Evolutionary conservation across 192 early-diverging fungal genomes (phyloP), one percentile per base, ranked within the genome.

Genomic region (Backusella mclennaniae): DNA sequence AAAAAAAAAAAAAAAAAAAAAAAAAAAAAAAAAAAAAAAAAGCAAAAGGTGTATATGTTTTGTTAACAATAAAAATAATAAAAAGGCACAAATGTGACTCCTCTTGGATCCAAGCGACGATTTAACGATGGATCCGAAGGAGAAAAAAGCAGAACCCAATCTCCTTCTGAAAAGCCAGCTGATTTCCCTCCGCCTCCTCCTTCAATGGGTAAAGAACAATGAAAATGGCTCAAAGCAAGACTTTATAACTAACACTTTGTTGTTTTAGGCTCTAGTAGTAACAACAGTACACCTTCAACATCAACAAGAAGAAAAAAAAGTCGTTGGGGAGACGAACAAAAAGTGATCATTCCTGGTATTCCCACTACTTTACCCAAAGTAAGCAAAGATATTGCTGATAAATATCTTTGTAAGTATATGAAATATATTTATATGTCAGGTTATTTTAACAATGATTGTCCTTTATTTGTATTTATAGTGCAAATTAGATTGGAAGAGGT

Each of bases 401-500:
- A 84, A 46, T 96, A 92, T 85, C 76, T 92, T 35, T 87, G 89
- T 90, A 83, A 86, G 81, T 80, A 21, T 33, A 35, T 63, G 1
- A 15, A 66, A 29, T 14, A 31, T 35, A 23, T 12, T 6, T n/a
- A 31, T 53, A 19, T 33, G 33, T 33, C 70, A 67, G 1, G 21
- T 41, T 3, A 36, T 35, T 21, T 3, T 33, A 33, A 33, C 31
- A 31, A 52, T 5, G 19, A 19, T 1, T 53, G 2, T 8, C 6
- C 8, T 26, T 33, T 33, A 33, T 33, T 26, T n/a, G 17, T 53
- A 21, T 53, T 29, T 23, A 29, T 26, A 87, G 89, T 97, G 17
- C 90, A 94, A 75, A 84, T 96, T 73, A 86, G 95, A n/a, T 87
- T 99, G 66, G 96, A 99, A 77, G 96, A 99, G 81, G 95, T 98